A percentile compares a stretch with the other conserved stretches of the same genome.
Conservation (phyloP, 2,329 filamentous ascomycete genomes). For the Fusarium floridanum region DNA sequence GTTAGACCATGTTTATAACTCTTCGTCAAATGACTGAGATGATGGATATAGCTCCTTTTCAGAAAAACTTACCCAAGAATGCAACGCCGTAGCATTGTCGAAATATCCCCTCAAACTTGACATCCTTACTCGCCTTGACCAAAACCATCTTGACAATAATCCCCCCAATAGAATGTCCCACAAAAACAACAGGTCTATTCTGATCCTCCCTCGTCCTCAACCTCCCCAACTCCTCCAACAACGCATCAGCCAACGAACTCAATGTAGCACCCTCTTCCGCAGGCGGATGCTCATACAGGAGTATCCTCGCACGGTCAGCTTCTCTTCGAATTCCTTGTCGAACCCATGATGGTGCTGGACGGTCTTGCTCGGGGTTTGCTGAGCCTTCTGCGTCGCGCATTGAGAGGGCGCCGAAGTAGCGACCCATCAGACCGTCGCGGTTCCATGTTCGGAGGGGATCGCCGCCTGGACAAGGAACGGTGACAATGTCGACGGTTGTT, state of each 20-base stretch:
- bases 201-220: conserved; percentile 52
- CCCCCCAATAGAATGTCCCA: conserved; percentile 72
- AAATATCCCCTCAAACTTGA: conserved; percentile 59
- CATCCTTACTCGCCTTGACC: conserved; percentile 58
- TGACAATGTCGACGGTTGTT: conserved; percentile 66
- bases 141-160: conserved; percentile 70
- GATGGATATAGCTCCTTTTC: accelerated
- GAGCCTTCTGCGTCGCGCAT: conserved; percentile 54
- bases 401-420: conserved; percentile 59
- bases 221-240: conserved; percentile 59
- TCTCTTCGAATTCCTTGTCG: conserved; percentile 64
- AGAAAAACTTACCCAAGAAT: conserved; percentile 64
- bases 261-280: conserved; percentile 56
- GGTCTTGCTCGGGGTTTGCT: conserved; percentile 24
- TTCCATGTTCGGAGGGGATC: conserved; percentile 67
- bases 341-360: conserved; percentile 61
- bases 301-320: conserved; percentile 61
- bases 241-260: conserved; percentile 59
- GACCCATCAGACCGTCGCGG: conserved; percentile 61
- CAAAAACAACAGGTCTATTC: conserved; percentile 68
- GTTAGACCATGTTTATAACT: conserved; percentile 6
- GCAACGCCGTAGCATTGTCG: conserved; percentile 71
- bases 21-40: conserved; percentile 48
- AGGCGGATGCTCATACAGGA: conserved; percentile 65
- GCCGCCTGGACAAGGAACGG: conserved; percentile 67